Conservation (phyloP, 2,329 filamentous ascomycete genomes). For the Aulographum hederae region DNA sequence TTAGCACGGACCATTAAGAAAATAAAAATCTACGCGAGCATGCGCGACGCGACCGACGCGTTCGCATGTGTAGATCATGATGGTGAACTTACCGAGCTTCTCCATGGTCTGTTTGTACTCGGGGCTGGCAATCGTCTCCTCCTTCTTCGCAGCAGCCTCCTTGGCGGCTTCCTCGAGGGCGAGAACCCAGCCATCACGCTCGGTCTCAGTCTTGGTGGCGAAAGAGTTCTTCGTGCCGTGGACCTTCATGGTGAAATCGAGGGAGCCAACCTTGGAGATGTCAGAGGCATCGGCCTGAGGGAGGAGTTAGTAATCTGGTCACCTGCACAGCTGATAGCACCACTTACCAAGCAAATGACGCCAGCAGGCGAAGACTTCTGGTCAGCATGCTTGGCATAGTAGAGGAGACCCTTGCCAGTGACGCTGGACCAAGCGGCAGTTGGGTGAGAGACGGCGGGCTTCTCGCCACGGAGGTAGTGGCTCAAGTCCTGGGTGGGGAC, state of each 20-base stretch:
- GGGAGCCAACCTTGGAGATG: slow-evolving; percentile 49
- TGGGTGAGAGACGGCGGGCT: slow-evolving; percentile 60
- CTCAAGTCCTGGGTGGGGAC: slow-evolving; percentile 59
- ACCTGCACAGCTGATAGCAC: slow-evolving; percentile 1
- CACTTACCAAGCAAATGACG: slow-evolving; percentile 67
- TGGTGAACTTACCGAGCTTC: slow-evolving; percentile 38
- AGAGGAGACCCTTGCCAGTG: slow-evolving; percentile 89
- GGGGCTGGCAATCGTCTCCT: slow-evolving; percentile 58
- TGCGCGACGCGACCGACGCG: slow-evolving; percentile 4
- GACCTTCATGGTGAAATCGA: slow-evolving; percentile 73
- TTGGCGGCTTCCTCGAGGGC: slow-evolving; percentile 66
- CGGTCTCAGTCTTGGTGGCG: slow-evolving; percentile 55
- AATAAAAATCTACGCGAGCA: slow-evolving; percentile 9
- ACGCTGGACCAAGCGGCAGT: slow-evolving; percentile 77
- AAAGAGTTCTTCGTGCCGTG: slow-evolving; percentile 86
- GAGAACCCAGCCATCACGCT: slow-evolving; percentile 85
- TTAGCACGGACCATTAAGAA: slow-evolving; percentile 12
- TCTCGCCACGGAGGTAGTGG: slow-evolving; percentile 73
- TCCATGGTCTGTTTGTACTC: slow-evolving; percentile 76
- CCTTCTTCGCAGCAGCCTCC: slow-evolving; percentile 67
- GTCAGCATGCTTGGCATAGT: slow-evolving; percentile 66
- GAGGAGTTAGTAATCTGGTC: slow-evolving; percentile 25
- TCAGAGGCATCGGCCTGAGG: slow-evolving; percentile 46
- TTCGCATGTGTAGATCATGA: too few species aligned
- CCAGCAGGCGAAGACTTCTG: slow-evolving; percentile 69